phyloP scores from a whole-genome alignment of 2,329 filamentous ascomycete species.

The Fusarium humuli region DNA sequence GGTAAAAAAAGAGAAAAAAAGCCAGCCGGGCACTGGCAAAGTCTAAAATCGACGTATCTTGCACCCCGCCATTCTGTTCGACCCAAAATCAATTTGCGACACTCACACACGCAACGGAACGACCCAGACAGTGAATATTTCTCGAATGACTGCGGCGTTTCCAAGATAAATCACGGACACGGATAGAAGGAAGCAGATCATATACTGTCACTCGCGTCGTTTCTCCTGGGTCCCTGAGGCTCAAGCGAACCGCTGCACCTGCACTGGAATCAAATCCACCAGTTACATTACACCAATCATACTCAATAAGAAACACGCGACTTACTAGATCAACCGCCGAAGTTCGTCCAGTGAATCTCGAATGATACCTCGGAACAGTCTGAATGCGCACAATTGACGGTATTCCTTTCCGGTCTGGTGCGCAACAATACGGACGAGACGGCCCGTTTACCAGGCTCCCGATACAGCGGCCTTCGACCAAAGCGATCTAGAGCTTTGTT shows the following conservation, averaged over 20 bases:
- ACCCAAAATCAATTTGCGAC: neutral
- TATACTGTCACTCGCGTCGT: constrained; percentile 10
- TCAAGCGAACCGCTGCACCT: constrained; percentile 26
- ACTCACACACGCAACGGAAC: neutral
- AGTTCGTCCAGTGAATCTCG: constrained; percentile 11
- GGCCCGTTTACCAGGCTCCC: constrained; percentile 33
- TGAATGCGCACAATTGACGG: constrained; percentile 12
- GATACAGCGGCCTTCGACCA: constrained; percentile 5
- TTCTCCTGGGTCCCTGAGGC: constrained; percentile 4
- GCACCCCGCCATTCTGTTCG: constrained; percentile 5
- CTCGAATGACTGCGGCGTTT: constrained; percentile 29
- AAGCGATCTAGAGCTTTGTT: constrained; percentile 17
- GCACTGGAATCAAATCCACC: constrained; percentile 15
- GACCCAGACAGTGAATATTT: constrained; percentile 3
- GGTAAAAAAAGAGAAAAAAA: neutral
- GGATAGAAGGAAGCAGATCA: neutral
- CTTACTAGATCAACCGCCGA: constrained; percentile 22
- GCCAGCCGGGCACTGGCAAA: constrained; percentile 16
- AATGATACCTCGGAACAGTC: constrained; percentile 14
- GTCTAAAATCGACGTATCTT: constrained; percentile 15
- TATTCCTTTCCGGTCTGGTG: constrained; percentile 17
- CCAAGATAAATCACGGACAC: constrained; percentile 1
- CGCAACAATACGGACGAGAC: constrained; percentile 23
- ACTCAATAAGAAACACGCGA: constrained; percentile 15
- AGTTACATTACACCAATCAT: constrained; percentile 35